phyloP scores from a whole-genome alignment of 345 rosid genomes.

The Euphorbia lathyris region DNA sequence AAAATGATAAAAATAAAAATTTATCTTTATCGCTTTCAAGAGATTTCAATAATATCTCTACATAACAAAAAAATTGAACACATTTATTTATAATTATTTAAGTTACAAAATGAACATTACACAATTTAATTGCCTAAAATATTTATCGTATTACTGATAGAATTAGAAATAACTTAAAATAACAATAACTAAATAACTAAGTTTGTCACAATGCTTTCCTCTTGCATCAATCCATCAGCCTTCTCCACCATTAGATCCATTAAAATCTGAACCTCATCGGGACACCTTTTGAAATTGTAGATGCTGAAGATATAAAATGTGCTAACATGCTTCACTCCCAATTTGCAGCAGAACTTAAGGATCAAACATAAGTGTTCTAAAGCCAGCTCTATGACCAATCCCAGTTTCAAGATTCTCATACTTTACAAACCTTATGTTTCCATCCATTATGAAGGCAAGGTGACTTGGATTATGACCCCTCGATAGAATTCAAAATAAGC shows the following conservation, averaged over 20 bases:
- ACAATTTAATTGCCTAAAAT: no score
- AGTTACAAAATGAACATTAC: no score
- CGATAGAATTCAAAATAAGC: slow-evolving; percentile 39
- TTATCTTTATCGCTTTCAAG: no score
- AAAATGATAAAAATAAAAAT: no score
- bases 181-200: no score
- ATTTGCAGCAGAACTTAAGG: slow-evolving; percentile 63
- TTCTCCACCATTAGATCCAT: slow-evolving; percentile 83
- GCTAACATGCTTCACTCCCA: slow-evolving; percentile 58
- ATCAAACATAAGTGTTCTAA: slow-evolving; percentile 42
- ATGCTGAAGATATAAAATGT: slow-evolving; percentile 67
- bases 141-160: no score
- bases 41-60: no score
- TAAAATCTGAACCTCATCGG: slow-evolving; percentile 53
- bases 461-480: slow-evolving; percentile 54
- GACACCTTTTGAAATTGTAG: slow-evolving; percentile 68
- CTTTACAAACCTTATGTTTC: slow-evolving; percentile 47
- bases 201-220: slow-evolving; percentile 59
- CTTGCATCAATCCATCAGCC: slow-evolving; percentile 46
- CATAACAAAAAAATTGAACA: no score
- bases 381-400: slow-evolving; percentile 59
- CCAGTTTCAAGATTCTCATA: slow-evolving; percentile 37
- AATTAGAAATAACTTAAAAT: no score
- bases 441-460: slow-evolving; percentile 73
- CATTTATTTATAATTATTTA: no score